Percentiles rank a stretch among this genome's conserved stretches.
Evolutionary conservation across 2,329 filamentous ascomycete species (phyloP).

Genomic region (Capronia americana): DNA sequence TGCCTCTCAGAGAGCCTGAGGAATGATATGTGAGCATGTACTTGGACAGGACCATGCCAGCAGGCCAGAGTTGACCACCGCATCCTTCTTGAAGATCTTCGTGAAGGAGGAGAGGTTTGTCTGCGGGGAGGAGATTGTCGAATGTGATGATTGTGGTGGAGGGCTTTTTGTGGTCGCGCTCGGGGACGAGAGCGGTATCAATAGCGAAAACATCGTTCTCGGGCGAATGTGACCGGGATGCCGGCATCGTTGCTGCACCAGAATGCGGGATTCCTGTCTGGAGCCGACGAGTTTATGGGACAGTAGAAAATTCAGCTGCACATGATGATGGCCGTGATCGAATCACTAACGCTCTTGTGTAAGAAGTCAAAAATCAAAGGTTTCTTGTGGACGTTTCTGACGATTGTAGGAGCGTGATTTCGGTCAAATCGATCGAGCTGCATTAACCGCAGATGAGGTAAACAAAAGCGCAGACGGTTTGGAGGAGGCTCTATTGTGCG

Average conservation of each 20-base stretch:
- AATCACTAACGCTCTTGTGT: not conserved
- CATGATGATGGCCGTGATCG: not conserved
- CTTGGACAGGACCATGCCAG: conserved; percentile 83
- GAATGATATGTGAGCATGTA: conserved; percentile 70
- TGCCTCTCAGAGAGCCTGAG: conserved; percentile 53
- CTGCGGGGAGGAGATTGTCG: conserved; percentile 71
- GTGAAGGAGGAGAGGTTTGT: conserved; percentile 71
- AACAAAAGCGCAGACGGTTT: not conserved
- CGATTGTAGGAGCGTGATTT: not conserved
- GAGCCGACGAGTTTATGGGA: not conserved
- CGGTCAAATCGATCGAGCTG: not conserved
- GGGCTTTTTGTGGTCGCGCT: conserved; percentile 59
- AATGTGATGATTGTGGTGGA: conserved; percentile 66
- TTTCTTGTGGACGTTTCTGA: not conserved
- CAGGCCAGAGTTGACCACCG: conserved; percentile 93
- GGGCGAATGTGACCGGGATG: conserved; percentile 39
- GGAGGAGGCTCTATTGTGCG: not conserved
- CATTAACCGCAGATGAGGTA: not conserved
- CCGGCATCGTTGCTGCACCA: conserved; percentile 19
- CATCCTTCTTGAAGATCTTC: conserved; percentile 89
- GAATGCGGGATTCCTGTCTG: not conserved
- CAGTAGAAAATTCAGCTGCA: not conserved
- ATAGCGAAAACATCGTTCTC: conserved; percentile 50
- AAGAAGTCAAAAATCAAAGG: not conserved
- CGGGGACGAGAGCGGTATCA: conserved; percentile 63